A percentile compares a stretch with the other conserved stretches of the same genome.
phyloP scores from a whole-genome alignment of 768 basidiomycete genomes.

The Obba rivulosa region DNA sequence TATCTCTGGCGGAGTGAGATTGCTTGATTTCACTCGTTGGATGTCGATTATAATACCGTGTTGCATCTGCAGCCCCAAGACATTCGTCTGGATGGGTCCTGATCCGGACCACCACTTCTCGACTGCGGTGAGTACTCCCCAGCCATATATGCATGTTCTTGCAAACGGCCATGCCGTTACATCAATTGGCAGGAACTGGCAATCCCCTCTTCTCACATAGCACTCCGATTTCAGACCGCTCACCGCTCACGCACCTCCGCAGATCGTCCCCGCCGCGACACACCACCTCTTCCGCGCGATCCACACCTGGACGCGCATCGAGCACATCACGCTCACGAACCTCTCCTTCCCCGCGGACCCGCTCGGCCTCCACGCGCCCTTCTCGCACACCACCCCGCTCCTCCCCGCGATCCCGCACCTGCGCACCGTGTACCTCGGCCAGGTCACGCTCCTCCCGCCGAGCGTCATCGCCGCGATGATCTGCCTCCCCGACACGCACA shows the following conservation, averaged over 20 bases:
- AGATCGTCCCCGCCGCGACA: conserved; percentile 41
- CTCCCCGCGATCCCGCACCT: conserved; percentile 35
- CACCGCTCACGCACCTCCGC: background rate
- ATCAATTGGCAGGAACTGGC: too few relatives aligned
- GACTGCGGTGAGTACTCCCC: conserved; percentile 43
- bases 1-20: conserved; percentile 33
- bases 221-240: background rate
- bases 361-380: conserved; percentile 14
- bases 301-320: conserved; percentile 37
- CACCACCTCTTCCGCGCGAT: conserved; percentile 35
- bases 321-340: conserved; percentile 43
- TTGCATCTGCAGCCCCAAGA: conserved; percentile 31
- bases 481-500: conserved; percentile 14
- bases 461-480: conserved; percentile 34
- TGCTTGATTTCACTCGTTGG: background rate
- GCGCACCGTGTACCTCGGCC: conserved; percentile 41
- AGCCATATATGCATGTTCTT: too few relatives aligned
- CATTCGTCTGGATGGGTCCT: conserved; percentile 54
- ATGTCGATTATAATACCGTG: background rate
- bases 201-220: background rate
- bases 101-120: conserved; percentile 60
- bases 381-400: conserved; percentile 18
- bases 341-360: conserved; percentile 32
- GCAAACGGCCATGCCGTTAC: too few relatives aligned
- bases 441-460: conserved; percentile 42